A percentile compares a stretch with the other conserved stretches of the same genome.
These are phyloP conservation scores for Papilionanthe hybrid DNA, from an alignment of 116 monocot species.

Conservation along the genomic window DNA sequence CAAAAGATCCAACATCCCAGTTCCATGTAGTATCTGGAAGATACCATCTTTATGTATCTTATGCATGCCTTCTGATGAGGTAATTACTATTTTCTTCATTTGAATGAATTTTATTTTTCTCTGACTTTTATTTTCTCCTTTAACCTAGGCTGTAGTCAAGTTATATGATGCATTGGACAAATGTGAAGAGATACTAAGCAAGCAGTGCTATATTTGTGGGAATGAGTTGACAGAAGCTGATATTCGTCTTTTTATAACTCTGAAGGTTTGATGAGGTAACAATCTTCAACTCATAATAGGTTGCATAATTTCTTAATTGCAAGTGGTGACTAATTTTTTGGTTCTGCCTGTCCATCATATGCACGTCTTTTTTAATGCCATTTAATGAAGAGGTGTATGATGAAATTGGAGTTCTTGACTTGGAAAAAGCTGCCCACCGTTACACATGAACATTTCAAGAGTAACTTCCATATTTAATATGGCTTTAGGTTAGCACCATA, in stretches of 20 bases:
- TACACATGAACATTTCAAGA: no score
- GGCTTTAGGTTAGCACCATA: no score
- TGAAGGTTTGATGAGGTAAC: constrained; percentile 92
- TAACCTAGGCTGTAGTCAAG: constrained; percentile 48
- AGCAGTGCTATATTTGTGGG: constrained; percentile 70
- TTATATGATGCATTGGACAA: constrained; percentile 59
- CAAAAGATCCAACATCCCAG: constrained; percentile 43
- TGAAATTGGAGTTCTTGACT: no score
- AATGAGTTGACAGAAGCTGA: constrained; percentile 72
- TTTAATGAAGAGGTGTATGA: background rate
- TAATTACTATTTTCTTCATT: constrained; percentile 12
- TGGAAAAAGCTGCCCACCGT: no score
- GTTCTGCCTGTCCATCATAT: background rate
- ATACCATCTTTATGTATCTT: constrained; percentile 94
- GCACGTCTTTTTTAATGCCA: background rate
- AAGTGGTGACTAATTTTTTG: background rate
- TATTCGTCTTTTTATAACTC: constrained; percentile 68
- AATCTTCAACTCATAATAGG: background rate
- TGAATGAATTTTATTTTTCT: background rate
- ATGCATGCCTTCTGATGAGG: constrained; percentile 92
- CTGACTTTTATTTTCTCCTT: background rate
- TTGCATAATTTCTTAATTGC: background rate
- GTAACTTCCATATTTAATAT: no score
- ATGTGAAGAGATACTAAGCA: constrained; percentile 77
- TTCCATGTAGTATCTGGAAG: constrained; percentile 79